Percentiles rank a stretch among this genome's conserved stretches.
These are phyloP conservation scores for Nemania sp. DNA, from an alignment of 2,329 filamentous ascomycete species.

Conservation along the genomic window DNA sequence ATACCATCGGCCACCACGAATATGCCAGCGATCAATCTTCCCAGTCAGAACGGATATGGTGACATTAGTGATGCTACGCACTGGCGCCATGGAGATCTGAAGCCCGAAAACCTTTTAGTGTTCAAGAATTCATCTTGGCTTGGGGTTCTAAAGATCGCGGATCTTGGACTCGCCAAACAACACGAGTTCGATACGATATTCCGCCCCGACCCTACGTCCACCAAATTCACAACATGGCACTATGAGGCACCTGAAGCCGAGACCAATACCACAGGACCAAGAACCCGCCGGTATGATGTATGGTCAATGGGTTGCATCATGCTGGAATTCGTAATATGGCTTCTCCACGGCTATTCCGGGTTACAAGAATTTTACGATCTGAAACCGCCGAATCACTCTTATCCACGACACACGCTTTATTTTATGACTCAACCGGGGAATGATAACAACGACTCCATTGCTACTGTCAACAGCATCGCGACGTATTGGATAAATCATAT, in stretches of 20 bases:
- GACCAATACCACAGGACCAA: neutral
- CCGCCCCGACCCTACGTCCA: slow-evolving; percentile 14
- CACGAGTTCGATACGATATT: slow-evolving; percentile 16
- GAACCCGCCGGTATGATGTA: slow-evolving; percentile 32
- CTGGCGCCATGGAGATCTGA: slow-evolving; percentile 25
- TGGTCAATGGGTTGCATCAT: slow-evolving; percentile 38
- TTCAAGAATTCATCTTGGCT: slow-evolving; percentile 12
- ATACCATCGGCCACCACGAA: neutral
- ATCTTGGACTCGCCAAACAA: slow-evolving; percentile 25
- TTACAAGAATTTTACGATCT: slow-evolving; percentile 20
- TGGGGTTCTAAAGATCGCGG: slow-evolving; percentile 24
- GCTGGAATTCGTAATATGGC: slow-evolving; percentile 36
- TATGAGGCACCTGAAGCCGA: slow-evolving; percentile 22
- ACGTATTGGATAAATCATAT: slow-evolving; percentile 18
- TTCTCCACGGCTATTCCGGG: slow-evolving; percentile 20
- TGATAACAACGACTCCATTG: neutral
- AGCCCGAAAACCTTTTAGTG: slow-evolving; percentile 31
- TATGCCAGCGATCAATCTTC: neutral
- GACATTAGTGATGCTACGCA: neutral
- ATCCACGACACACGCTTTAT: slow-evolving; percentile 7
- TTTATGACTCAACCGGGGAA: neutral
- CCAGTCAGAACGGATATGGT: neutral
- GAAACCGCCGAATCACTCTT: too few species aligned
- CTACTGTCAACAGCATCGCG: slow-evolving; percentile 10
- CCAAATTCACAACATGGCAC: slow-evolving; percentile 13